A percentile compares a stretch with the other conserved stretches of the same genome.
Evolutionary conservation across 1,139 yeast genomes (phyloP).

Genomic region (Hansenula lynferdii): DNA sequence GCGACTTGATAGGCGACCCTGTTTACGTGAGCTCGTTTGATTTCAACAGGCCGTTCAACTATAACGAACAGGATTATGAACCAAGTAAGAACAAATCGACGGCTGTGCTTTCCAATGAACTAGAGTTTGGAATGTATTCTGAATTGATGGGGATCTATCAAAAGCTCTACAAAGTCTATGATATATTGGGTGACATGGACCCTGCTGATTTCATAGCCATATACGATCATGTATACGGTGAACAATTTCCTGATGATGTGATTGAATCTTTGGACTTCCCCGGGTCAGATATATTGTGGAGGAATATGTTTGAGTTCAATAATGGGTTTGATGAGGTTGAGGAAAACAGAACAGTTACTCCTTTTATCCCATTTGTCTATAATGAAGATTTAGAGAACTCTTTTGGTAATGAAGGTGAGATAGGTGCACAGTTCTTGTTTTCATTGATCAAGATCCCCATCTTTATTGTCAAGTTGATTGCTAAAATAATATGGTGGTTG

Average conservation of each 20-base stretch:
- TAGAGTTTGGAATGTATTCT: slow-evolving; percentile 4
- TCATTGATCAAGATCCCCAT: slow-evolving; percentile 5
- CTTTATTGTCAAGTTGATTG: slow-evolving; percentile 7
- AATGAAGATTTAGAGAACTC: not conserved
- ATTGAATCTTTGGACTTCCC: too few species aligned
- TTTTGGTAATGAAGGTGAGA: not conserved
- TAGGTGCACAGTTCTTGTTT: slow-evolving; percentile 3
- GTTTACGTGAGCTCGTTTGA: slow-evolving; percentile 5
- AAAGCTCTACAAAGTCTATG: slow-evolving; percentile 4
- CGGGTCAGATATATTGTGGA: not conserved
- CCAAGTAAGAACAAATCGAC: not conserved
- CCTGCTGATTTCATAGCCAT: slow-evolving; percentile 7
- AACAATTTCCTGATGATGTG: not conserved
- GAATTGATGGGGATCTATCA: slow-evolving; percentile 5
- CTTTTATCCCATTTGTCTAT: slow-evolving; percentile 7
- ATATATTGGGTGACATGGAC: slow-evolving; percentile 4
- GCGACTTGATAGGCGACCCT: slow-evolving; percentile 6
- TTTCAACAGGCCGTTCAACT: slow-evolving; percentile 3
- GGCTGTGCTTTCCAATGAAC: slow-evolving; percentile 2
- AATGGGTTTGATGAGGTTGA: not conserved
- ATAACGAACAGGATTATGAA: slow-evolving; percentile 6
- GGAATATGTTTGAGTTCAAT: slow-evolving; percentile 1
- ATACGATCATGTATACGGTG: slow-evolving; percentile 8
- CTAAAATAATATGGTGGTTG: slow-evolving; percentile 8
- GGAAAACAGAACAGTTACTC: not conserved